Percentiles rank a stretch among this genome's conserved stretches.
These are phyloP conservation scores for Parathielavia hyrcaniae DNA, from an alignment of 495 filamentous ascomycete species.

Conservation along the genomic window DNA sequence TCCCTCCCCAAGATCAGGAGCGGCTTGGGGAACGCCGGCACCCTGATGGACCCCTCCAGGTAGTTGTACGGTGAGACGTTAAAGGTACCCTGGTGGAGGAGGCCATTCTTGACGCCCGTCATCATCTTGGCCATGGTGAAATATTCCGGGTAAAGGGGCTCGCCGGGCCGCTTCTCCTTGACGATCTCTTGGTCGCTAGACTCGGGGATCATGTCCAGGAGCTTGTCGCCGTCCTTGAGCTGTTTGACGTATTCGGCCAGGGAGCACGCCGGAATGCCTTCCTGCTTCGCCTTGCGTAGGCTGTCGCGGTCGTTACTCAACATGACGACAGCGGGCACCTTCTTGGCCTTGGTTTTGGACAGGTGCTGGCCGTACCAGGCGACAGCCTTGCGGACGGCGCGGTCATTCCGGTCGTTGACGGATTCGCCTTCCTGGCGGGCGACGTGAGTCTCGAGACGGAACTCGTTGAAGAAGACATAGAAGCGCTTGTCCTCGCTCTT, in stretches of 20 bases:
- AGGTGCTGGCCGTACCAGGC: slow-evolving; percentile 87
- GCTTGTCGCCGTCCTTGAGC: slow-evolving; percentile 71
- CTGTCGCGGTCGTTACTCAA: slow-evolving; percentile 89
- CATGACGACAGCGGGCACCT: slow-evolving; percentile 77
- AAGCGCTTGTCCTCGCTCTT: slow-evolving; percentile 94
- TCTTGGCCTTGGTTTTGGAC: slow-evolving; percentile 51
- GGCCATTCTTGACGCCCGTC: slow-evolving; percentile 79
- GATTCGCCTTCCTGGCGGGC: slow-evolving; percentile 67
- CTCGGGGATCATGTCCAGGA: slow-evolving; percentile 93
- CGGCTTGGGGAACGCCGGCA: slow-evolving; percentile 80
- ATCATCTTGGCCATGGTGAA: slow-evolving; percentile 88
- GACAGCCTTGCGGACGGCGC: slow-evolving; percentile 78
- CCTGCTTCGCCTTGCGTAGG: slow-evolving; percentile 70
- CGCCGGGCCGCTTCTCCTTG: slow-evolving; percentile 55
- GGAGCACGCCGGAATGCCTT: slow-evolving; percentile 60
- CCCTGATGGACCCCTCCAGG: slow-evolving; percentile 83
- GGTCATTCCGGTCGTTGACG: slow-evolving; percentile 95
- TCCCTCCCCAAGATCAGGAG: slow-evolving; percentile 87
- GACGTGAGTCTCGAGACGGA: slow-evolving; percentile 85
- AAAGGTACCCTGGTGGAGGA: slow-evolving; percentile 87
- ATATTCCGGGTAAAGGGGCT: slow-evolving; percentile 75
- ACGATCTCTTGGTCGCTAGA: slow-evolving; percentile 59
- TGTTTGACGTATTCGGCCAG: slow-evolving; percentile 73
- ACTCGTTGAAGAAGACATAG: slow-evolving; percentile 99
- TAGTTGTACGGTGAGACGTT: slow-evolving; percentile 98